These are phyloP conservation scores for Elaeis oleifera DNA, from an alignment of 202 grass and related monocot species.

Conservation along the genomic window DNA sequence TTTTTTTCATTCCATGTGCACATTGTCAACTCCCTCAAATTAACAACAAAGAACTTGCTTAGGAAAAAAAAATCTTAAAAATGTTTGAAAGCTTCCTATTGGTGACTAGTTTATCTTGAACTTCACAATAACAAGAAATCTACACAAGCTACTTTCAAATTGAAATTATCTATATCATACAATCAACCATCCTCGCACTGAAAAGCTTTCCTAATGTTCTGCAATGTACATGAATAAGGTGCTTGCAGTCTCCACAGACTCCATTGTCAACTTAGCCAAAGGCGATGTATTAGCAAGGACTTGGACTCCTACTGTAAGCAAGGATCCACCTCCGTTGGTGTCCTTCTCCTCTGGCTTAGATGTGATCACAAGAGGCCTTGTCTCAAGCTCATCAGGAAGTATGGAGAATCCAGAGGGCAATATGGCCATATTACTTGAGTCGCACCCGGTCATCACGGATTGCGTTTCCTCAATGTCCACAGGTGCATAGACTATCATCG, in stretches of 20 bases:
- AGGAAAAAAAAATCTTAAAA: too few relatives aligned
- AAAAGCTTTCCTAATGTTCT: constrained; percentile 56
- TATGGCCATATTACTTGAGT: constrained; percentile 42
- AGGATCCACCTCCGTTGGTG: constrained; percentile 39
- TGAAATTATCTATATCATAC: too few relatives aligned
- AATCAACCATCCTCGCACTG: constrained; percentile 33
- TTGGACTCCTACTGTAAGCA: constrained; percentile 62
- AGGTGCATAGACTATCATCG: constrained; percentile 37
- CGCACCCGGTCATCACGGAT: constrained; percentile 52
- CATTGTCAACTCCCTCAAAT: too few relatives aligned
- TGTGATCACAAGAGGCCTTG: constrained; percentile 47
- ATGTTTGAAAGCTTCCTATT: too few relatives aligned
- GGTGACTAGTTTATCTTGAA: too few relatives aligned
- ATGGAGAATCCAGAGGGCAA: constrained; percentile 66
- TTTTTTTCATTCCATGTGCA: too few relatives aligned
- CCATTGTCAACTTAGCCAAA: constrained; percentile 22
- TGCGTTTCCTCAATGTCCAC: constrained; percentile 36
- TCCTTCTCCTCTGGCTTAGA: constrained; percentile 23
- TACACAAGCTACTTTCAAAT: too few relatives aligned
- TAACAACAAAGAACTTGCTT: too few relatives aligned
- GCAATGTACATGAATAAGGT: constrained; percentile 38
- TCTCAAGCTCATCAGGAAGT: constrained; percentile 46
- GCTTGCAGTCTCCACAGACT: constrained; percentile 28
- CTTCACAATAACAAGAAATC: too few relatives aligned
- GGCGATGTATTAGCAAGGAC: constrained; percentile 32